These are phyloP conservation scores for Epichloe baconii DNA, from an alignment of 2,329 filamentous ascomycete genomes.

Conservation along the genomic window DNA sequence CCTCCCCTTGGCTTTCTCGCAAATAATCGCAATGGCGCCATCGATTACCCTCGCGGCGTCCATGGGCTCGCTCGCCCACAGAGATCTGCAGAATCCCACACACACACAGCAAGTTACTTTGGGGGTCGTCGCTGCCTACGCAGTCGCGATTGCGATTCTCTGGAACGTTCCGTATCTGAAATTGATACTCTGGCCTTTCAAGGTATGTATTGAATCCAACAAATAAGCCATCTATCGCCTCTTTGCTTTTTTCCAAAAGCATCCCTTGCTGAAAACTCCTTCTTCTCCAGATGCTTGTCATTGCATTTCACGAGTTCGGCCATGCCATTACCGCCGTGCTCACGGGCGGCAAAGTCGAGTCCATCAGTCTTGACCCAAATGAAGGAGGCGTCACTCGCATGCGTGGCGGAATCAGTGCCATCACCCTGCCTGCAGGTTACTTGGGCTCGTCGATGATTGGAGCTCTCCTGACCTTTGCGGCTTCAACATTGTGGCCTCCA, in stretches of 20 bases:
- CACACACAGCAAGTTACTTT: slow-evolving; percentile 59
- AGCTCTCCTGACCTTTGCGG: slow-evolving; percentile 63
- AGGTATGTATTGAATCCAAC: slow-evolving; percentile 30
- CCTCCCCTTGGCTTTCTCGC: background rate
- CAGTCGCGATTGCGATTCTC: slow-evolving; percentile 59
- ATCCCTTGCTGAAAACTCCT: too few species aligned
- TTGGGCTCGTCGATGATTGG: slow-evolving; percentile 66
- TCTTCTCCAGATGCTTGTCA: slow-evolving; percentile 55
- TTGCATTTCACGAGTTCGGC: slow-evolving; percentile 70
- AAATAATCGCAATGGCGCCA: slow-evolving; percentile 2
- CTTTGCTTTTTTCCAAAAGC: background rate
- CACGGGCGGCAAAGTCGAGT: slow-evolving; percentile 62
- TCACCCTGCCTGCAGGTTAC: slow-evolving; percentile 68
- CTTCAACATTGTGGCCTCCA: slow-evolving; percentile 70
- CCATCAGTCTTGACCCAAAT: slow-evolving; percentile 61
- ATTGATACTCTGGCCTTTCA: slow-evolving; percentile 69
- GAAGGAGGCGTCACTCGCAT: slow-evolving; percentile 72
- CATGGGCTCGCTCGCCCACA: slow-evolving; percentile 1
- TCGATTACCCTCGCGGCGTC: background rate
- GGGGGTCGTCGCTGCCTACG: slow-evolving; percentile 57
- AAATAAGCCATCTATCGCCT: background rate
- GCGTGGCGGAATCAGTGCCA: slow-evolving; percentile 53
- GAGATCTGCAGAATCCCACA: slow-evolving; percentile 44
- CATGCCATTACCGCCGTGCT: slow-evolving; percentile 61
- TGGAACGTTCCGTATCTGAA: slow-evolving; percentile 72